Percentiles rank a stretch among this genome's conserved stretches.
These are phyloP conservation scores for Lentinula sp. DNA, from an alignment of 768 basidiomycete genomes.

Conservation along the genomic window DNA sequence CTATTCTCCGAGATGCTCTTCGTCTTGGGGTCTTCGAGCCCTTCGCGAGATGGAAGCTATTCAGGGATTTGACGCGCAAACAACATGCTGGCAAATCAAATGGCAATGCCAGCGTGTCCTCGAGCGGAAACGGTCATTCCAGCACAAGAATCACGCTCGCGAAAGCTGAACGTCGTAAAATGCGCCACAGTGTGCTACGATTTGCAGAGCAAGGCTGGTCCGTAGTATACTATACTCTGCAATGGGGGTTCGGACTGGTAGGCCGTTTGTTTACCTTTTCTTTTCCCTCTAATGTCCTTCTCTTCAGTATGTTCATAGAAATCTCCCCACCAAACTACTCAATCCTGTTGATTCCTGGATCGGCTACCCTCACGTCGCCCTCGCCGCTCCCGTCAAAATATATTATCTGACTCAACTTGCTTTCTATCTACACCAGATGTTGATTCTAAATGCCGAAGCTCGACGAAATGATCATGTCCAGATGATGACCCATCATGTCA, in stretches of 20 bases:
- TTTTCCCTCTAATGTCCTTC: slow-evolving; percentile 10
- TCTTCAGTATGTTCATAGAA: slow-evolving; percentile 70
- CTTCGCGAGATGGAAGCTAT: slow-evolving; percentile 73
- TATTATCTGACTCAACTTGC: slow-evolving; percentile 85
- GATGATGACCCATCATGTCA: slow-evolving; percentile 95
- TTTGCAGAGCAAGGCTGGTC: slow-evolving; percentile 98
- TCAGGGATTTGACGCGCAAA: slow-evolving; percentile 33
- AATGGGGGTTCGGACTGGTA: slow-evolving; percentile 78
- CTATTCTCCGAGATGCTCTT: slow-evolving; percentile 73
- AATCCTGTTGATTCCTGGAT: slow-evolving; percentile 67
- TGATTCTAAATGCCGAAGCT: slow-evolving; percentile 91
- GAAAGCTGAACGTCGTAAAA: slow-evolving; percentile 37
- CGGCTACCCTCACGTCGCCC: slow-evolving; percentile 75
- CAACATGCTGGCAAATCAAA: slow-evolving; percentile 14
- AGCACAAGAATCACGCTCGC: neutral
- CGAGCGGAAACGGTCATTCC: slow-evolving; percentile 18
- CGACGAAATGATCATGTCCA: slow-evolving; percentile 89
- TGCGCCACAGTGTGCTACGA: slow-evolving; percentile 70
- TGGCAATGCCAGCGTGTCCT: slow-evolving; percentile 24
- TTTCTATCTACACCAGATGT: slow-evolving; percentile 88
- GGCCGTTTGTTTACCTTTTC: slow-evolving; percentile 29
- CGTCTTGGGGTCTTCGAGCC: slow-evolving; percentile 75
- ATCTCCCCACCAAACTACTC: slow-evolving; percentile 61
- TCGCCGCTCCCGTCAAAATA: slow-evolving; percentile 80
- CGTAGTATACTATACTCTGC: slow-evolving; percentile 69